These are phyloP conservation scores for Mycena olivaceomarginata DNA, from an alignment of 768 basidiomycete genomes.

Conservation along the genomic window DNA sequence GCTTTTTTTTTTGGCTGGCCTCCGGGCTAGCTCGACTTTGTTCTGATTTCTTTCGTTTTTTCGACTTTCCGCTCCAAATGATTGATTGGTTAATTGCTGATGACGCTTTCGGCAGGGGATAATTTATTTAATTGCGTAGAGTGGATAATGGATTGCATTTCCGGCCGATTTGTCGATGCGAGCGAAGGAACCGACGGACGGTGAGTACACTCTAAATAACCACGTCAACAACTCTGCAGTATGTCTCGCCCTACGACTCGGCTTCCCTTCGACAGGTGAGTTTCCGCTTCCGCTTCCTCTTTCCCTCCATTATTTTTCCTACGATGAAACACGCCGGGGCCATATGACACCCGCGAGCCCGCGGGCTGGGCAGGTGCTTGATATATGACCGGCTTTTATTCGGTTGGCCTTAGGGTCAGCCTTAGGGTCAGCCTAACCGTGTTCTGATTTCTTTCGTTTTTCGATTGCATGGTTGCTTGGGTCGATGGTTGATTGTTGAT, in stretches of 20 bases:
- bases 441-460: conserved; percentile 7
- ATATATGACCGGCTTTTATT: conserved; percentile 38
- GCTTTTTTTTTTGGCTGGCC: conserved; percentile 26
- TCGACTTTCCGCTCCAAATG: neutral
- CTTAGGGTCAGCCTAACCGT: neutral
- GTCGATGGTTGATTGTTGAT: too few species aligned
- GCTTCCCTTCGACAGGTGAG: conserved; percentile 16
- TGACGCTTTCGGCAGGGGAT: too few species aligned
- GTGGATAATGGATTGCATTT: too few species aligned
- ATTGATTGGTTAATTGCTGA: too few species aligned
- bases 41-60: conserved; percentile 9
- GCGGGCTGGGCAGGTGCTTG: conserved; percentile 54
- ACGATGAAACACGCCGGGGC: conserved; percentile 90
- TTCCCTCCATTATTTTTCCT: conserved; percentile 1
- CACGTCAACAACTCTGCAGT: too few species aligned
- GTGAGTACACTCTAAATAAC: too few species aligned
- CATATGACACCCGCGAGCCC: conserved; percentile 81
- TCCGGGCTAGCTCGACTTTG: neutral
- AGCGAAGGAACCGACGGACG: too few species aligned
- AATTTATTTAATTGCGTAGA: too few species aligned
- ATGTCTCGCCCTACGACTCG: too few species aligned
- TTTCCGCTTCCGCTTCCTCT: conserved; percentile 20
- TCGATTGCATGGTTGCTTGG: neutral
- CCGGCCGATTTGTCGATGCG: too few species aligned
- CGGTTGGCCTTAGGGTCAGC: conserved; percentile 6